phyloP scores from a whole-genome alignment of 805 yeast genomes.

The Wickerhamomyces ciferrii region DNA sequence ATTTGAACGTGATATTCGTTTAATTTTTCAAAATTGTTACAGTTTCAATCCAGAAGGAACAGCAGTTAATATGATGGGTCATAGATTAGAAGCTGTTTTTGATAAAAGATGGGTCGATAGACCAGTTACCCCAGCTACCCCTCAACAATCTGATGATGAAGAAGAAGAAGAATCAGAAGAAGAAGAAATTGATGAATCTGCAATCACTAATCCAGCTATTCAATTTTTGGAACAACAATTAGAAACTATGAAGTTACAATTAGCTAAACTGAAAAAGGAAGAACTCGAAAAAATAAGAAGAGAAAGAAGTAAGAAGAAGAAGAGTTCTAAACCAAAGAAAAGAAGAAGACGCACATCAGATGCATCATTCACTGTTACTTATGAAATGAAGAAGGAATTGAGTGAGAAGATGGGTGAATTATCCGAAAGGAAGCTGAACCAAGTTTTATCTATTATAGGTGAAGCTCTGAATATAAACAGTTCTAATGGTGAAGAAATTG shows the following conservation, averaged over 20 bases:
- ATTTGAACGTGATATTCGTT: conserved; percentile 75
- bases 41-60: conserved; percentile 95
- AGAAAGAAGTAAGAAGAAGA: conserved; percentile 48
- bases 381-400: conserved; percentile 94
- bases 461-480: conserved; percentile 60
- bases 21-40: conserved; percentile 87
- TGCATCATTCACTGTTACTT: conserved; percentile 52
- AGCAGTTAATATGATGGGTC: conserved; percentile 94
- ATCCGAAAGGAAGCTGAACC: conserved; percentile 75
- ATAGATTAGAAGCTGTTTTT: conserved; percentile 79
- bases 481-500: conserved; percentile 83
- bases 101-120: conserved; percentile 84
- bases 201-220: conserved; percentile 83
- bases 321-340: conserved; percentile 30
- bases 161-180: conserved; percentile 43
- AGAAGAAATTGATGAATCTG: conserved; percentile 48
- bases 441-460: conserved; percentile 79
- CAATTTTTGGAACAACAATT: conserved; percentile 84
- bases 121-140: conserved; percentile 54
- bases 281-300: conserved; percentile 63
- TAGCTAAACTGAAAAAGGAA: conserved; percentile 75
- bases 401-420: conserved; percentile 77
- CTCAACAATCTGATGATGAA: conserved; percentile 23
- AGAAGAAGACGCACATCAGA: conserved; percentile 23
- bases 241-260: conserved; percentile 77